A percentile compares a stretch with the other conserved stretches of the same genome.
Conservation (phyloP, 78 protist genomes). For the Emiliania huxleyi region DNA sequence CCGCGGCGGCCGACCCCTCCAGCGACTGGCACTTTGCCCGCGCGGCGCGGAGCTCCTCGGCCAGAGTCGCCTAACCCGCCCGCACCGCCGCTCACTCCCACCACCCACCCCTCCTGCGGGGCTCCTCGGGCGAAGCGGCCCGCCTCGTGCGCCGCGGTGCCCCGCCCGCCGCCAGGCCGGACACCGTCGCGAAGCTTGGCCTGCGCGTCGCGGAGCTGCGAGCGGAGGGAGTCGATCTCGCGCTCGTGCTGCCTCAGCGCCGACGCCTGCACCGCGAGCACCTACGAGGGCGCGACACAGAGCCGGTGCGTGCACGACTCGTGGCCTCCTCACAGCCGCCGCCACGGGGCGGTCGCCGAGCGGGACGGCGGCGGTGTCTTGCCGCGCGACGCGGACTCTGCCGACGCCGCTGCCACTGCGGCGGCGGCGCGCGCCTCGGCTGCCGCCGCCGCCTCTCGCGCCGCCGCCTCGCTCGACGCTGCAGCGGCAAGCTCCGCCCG, state of each 20-base stretch:
- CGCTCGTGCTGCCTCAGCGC: not conserved
- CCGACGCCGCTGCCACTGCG: not conserved
- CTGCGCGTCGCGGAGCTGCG: not conserved
- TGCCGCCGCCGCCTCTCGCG: not conserved
- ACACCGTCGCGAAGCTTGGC: not conserved
- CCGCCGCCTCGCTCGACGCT: too few relatives aligned
- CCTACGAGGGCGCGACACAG: too few relatives aligned
- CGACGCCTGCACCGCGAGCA: not conserved
- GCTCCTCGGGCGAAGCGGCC: not conserved
- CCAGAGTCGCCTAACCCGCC: too few relatives aligned
- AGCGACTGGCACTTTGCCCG: not conserved
- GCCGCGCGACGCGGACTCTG: not conserved
- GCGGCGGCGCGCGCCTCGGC: not conserved
- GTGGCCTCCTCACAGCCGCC: too few relatives aligned
- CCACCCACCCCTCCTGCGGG: too few relatives aligned
- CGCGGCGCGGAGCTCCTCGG: not conserved
- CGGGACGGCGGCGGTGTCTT: not conserved
- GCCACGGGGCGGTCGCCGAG: too few relatives aligned
- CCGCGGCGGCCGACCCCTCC: not conserved
- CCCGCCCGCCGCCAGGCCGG: not conserved
- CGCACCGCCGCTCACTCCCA: too few relatives aligned
- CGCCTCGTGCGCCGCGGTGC: not conserved
- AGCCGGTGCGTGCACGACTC: too few relatives aligned
- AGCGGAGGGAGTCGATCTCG: not conserved
- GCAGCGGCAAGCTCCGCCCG: too few relatives aligned